These are phyloP conservation scores for Amanita pseudoporphyria DNA, from an alignment of 768 basidiomycete genomes.

Conservation along the genomic window DNA sequence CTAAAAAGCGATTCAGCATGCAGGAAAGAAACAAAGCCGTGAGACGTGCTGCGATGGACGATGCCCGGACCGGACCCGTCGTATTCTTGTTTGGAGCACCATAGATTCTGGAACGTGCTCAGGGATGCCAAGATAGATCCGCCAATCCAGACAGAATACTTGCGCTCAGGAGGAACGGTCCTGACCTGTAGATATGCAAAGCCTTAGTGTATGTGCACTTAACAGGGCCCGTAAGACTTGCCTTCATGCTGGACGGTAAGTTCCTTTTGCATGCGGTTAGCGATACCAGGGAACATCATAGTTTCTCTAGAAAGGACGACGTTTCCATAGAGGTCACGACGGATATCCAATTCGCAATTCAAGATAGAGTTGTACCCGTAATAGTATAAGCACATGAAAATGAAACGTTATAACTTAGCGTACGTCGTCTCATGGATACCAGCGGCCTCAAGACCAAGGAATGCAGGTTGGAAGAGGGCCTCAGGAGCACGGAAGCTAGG, in stretches of 20 bases:
- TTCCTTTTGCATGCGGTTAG: constrained; percentile 87
- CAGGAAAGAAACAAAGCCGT: constrained; percentile 7
- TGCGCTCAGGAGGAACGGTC: constrained; percentile 90
- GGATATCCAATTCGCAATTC: constrained; percentile 82
- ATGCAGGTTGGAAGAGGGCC: constrained; percentile 87
- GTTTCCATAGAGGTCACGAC: constrained; percentile 74
- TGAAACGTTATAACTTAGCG: constrained; percentile 8
- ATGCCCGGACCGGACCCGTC: constrained; percentile 78
- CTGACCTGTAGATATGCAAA: constrained; percentile 47
- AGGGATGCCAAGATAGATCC: constrained; percentile 82
- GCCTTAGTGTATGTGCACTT: not conserved
- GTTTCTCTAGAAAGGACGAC: constrained; percentile 85
- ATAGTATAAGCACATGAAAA: constrained; percentile 4
- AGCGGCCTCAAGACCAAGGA: constrained; percentile 81
- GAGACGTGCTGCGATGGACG: constrained; percentile 62
- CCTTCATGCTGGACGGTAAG: constrained; percentile 90
- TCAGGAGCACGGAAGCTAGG: constrained; percentile 87
- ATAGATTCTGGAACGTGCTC: constrained; percentile 94
- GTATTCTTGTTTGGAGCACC: constrained; percentile 91
- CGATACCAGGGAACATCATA: constrained; percentile 95
- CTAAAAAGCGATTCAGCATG: constrained; percentile 9
- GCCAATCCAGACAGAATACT: constrained; percentile 95
- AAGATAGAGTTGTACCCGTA: constrained; percentile 75
- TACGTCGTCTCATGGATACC: constrained; percentile 92
- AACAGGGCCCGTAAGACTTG: constrained; percentile 15